phyloP scores from a whole-genome alignment of 2,329 filamentous ascomycete genomes.

The Colletotrichum navitas region DNA sequence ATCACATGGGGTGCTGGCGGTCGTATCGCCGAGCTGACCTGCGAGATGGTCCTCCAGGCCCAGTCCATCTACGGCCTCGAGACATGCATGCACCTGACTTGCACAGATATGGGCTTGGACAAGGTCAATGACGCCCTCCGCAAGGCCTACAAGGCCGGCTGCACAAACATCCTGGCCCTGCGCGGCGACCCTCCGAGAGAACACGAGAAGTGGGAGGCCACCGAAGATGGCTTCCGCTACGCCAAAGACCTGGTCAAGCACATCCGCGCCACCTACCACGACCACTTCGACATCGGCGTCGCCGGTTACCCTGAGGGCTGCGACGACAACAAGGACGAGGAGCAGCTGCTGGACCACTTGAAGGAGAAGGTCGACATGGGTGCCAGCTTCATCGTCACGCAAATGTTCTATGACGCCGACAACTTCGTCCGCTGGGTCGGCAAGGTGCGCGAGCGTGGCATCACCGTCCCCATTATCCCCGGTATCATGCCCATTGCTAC shows the following conservation, averaged over 20 bases:
- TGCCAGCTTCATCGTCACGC: slow-evolving; percentile 93
- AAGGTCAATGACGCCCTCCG: slow-evolving; percentile 91
- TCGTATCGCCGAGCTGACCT: slow-evolving; percentile 89
- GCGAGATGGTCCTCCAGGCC: slow-evolving; percentile 96
- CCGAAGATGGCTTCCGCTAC: slow-evolving; percentile 89
- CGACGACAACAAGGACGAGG: slow-evolving; percentile 91
- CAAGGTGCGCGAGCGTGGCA: slow-evolving; percentile 87
- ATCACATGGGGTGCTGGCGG: slow-evolving; percentile 98
- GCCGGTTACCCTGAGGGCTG: slow-evolving; percentile 96
- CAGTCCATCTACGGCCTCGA: slow-evolving; percentile 96
- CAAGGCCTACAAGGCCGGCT: slow-evolving; percentile 92
- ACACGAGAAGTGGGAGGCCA: slow-evolving; percentile 91
- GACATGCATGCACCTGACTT: slow-evolving; percentile 99
- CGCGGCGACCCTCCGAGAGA: slow-evolving; percentile 94
- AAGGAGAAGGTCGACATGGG: slow-evolving; percentile 96
- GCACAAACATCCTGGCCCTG: slow-evolving; percentile 95
- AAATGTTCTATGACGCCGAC: slow-evolving; percentile 99
- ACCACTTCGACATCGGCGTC: slow-evolving; percentile 94
- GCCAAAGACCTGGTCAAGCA: slow-evolving; percentile 91
- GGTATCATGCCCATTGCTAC: slow-evolving; percentile 94
- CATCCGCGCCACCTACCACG: slow-evolving; percentile 78
- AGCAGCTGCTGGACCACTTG: slow-evolving; percentile 87
- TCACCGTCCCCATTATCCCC: slow-evolving; percentile 84
- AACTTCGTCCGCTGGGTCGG: slow-evolving; percentile 93
- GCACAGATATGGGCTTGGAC: slow-evolving; percentile 95